Percentiles rank a stretch among this genome's conserved stretches.
Conservation (phyloP, 495 filamentous ascomycete genomes). For the Lasiosphaeria ovina region DNA sequence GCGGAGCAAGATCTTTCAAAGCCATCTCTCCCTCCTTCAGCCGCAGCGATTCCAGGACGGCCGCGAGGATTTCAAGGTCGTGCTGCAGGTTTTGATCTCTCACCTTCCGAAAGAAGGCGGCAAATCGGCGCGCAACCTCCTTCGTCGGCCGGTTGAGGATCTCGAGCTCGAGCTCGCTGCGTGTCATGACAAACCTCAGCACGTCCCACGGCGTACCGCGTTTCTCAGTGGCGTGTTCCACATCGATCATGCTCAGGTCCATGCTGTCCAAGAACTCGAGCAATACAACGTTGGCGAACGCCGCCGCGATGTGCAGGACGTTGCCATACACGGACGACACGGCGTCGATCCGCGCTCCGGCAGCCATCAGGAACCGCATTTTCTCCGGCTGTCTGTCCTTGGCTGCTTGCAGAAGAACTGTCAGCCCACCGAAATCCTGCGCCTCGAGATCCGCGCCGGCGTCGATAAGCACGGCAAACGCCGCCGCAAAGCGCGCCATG, state of each 20-base stretch:
- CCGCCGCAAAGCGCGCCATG: not conserved
- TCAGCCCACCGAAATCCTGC: not conserved
- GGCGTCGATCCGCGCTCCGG: not conserved
- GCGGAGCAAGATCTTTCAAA: not conserved
- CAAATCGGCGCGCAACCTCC: not conserved
- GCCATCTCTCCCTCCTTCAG: not conserved
- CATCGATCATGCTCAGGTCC: not conserved
- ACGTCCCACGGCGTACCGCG: not conserved
- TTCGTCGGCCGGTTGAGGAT: not conserved
- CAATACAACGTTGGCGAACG: not conserved
- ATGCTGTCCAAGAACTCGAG: not conserved
- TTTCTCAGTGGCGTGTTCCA: not conserved
- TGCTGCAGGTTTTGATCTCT: not conserved
- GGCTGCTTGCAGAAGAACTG: not conserved
- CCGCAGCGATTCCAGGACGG: not conserved
- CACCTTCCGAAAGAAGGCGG: not conserved
- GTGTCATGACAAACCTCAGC: not conserved
- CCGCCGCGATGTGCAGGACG: not conserved
- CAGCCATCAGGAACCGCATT: not conserved
- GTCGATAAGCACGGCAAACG: not conserved
- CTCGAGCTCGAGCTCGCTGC: not conserved
- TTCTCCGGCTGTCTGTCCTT: not conserved
- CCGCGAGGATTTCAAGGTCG: not conserved
- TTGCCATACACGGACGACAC: not conserved
- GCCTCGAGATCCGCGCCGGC: not conserved